phyloP scores from a whole-genome alignment of 2,329 filamentous ascomycete genomes.

The Plenodomus tracheiphilus region DNA sequence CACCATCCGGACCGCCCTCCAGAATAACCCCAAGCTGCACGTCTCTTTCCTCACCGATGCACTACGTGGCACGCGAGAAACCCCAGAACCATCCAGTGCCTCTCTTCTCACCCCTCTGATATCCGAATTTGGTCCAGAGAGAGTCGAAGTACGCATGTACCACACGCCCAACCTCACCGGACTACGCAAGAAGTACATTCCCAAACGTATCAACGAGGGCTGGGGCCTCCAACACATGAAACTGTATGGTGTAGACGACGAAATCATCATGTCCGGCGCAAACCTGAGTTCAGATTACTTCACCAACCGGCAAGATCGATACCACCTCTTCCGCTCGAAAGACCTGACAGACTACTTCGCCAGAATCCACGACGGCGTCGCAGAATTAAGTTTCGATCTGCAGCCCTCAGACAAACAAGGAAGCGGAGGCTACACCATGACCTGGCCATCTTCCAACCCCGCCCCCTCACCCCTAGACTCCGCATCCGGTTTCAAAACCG shows the following conservation, averaged over 20 bases:
- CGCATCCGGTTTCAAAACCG: slow-evolving; percentile 68
- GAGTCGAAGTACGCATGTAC: slow-evolving; percentile 95
- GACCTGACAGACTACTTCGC: slow-evolving; percentile 82
- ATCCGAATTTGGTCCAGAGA: slow-evolving; percentile 76
- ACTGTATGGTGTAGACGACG: slow-evolving; percentile 92
- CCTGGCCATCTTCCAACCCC: slow-evolving; percentile 77
- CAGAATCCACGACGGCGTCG: slow-evolving; percentile 74
- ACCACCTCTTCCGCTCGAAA: slow-evolving; percentile 83
- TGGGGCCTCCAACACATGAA: slow-evolving; percentile 99
- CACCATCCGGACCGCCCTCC: slow-evolving; percentile 74
- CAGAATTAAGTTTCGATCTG: slow-evolving; percentile 80
- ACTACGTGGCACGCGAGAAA: slow-evolving; percentile 86
- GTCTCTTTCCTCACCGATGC: slow-evolving; percentile 92
- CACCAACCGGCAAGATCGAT: slow-evolving; percentile 91
- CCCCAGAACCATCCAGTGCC: slow-evolving; percentile 81
- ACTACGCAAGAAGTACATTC: slow-evolving; percentile 78
- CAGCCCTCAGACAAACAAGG: slow-evolving; percentile 60
- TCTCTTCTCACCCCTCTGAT: slow-evolving; percentile 86
- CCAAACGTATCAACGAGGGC: slow-evolving; percentile 91
- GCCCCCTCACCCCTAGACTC: slow-evolving; percentile 74
- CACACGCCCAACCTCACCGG: slow-evolving; percentile 96
- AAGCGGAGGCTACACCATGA: slow-evolving; percentile 55
- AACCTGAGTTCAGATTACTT: slow-evolving; percentile 96
- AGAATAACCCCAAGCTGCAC: slow-evolving; percentile 72
- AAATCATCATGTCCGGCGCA: slow-evolving; percentile 86